These are phyloP conservation scores for Colletotrichum sp. DNA, from an alignment of 2,329 filamentous ascomycete species.

Conservation along the genomic window DNA sequence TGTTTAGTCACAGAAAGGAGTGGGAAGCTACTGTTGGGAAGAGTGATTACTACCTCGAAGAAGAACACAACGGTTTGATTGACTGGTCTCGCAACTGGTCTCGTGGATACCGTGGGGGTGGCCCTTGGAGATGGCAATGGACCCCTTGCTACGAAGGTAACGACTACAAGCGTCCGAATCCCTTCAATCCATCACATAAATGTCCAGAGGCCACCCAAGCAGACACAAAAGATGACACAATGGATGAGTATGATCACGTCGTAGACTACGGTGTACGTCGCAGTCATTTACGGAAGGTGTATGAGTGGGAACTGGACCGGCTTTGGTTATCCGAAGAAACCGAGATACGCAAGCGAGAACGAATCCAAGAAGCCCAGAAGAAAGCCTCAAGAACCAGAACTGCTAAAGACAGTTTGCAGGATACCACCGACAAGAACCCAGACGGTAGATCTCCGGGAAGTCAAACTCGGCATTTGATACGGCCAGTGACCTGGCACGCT, in stretches of 20 bases:
- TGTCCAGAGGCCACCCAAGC: fast-evolving
- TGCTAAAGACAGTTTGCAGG: no score
- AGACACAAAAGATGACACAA: not conserved
- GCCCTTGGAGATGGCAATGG: not conserved
- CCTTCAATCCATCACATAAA: not conserved
- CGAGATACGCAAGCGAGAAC: not conserved
- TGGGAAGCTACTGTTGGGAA: not conserved
- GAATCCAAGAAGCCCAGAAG: fast-evolving
- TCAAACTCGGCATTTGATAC: not conserved
- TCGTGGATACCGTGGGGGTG: not conserved
- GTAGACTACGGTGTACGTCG: not conserved
- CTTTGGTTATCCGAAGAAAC: not conserved
- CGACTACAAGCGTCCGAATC: not conserved
- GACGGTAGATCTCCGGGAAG: fast-evolving
- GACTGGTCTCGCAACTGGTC: no score
- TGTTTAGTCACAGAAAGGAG: not conserved
- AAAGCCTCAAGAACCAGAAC: fast-evolving
- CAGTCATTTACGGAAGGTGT: not conserved
- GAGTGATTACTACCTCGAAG: no score
- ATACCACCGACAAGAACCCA: no score
- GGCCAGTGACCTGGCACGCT: not conserved
- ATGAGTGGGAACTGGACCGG: not conserved
- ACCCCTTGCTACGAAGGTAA: no score
- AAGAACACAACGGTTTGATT: no score
- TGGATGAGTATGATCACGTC: not conserved